Conservation (phyloP, 768 basidiomycete genomes). For the Cyclocybe cylindracea region DNA sequence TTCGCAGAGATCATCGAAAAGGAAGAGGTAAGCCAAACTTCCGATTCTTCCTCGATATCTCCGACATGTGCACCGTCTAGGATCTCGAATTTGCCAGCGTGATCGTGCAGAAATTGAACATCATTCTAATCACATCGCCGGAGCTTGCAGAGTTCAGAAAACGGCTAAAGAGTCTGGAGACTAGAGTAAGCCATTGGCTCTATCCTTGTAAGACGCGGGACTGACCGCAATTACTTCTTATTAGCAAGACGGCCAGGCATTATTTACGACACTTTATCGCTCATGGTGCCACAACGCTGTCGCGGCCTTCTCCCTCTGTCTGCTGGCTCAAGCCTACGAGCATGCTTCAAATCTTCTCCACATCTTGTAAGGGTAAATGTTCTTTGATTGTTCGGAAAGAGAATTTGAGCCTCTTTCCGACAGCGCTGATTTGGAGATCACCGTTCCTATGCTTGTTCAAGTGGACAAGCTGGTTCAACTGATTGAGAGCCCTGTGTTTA, state of each 20-base stretch:
- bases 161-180: slow-evolving; percentile 90
- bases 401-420: neutral
- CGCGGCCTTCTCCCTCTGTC: slow-evolving; percentile 92
- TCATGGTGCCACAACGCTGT: slow-evolving; percentile 99
- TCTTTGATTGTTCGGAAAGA: neutral
- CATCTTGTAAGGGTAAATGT: slow-evolving; percentile 69
- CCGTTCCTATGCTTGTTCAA: slow-evolving; percentile 91
- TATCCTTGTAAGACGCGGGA: neutral
- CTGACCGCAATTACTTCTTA: neutral
- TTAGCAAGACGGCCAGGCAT: slow-evolving; percentile 92
- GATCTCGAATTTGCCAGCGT: slow-evolving; percentile 97
- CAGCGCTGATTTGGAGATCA: slow-evolving; percentile 96
- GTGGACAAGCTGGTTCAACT: slow-evolving; percentile 97
- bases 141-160: slow-evolving; percentile 95
- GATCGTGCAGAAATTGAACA: slow-evolving; percentile 96
- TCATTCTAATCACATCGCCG: slow-evolving; percentile 94
- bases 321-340: slow-evolving; percentile 97
- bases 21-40: slow-evolving; percentile 72
- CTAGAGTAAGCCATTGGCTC: slow-evolving; percentile 59
- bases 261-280: slow-evolving; percentile 91
- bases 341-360: slow-evolving; percentile 95
- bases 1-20: slow-evolving; percentile 98
- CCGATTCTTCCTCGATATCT: neutral
- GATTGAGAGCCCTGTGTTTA: slow-evolving; percentile 98
- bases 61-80: slow-evolving; percentile 36